Conservation (phyloP, 1,284 basidiomycete species). For the Fomitopsis pinicola region DNA sequence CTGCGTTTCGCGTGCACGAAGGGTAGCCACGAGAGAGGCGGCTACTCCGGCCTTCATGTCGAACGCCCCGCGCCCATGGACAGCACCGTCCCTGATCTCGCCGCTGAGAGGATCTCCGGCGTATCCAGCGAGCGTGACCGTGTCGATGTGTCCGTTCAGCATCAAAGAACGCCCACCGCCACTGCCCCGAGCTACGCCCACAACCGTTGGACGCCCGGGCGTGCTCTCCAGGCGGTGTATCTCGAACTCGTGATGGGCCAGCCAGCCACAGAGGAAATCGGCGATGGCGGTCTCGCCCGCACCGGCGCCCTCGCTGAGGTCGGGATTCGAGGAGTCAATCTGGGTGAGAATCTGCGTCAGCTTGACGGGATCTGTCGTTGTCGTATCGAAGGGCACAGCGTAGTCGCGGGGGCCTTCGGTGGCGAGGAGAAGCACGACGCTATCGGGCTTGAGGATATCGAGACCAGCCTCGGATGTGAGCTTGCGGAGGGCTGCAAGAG, state of each 20-base stretch:
- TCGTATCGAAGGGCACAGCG: conserved; percentile 2
- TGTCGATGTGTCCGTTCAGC: conserved; percentile 11
- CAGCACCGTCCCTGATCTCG: conserved; percentile 3
- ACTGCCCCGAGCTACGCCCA: conserved; percentile 5
- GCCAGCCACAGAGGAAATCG: conserved; percentile 8
- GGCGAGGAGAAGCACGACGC: conserved; percentile 7
- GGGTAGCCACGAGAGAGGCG: conserved; percentile 8
- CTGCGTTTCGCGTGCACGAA: conserved; percentile 1
- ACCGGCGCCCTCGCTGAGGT: conserved; percentile 5
- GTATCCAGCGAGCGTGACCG: conserved; percentile 8
- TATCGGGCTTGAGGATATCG: background rate
- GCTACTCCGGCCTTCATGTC: conserved; percentile 11
- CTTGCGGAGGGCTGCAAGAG: conserved; percentile 6
- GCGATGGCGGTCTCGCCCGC: conserved; percentile 7
- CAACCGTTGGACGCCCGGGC: conserved; percentile 4
- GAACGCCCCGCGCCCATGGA: conserved; percentile 8
- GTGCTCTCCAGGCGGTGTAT: conserved; percentile 5
- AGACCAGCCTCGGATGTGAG: background rate
- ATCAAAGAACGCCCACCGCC: conserved; percentile 6
- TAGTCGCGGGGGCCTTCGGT: conserved; percentile 8
- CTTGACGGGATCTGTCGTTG: conserved; percentile 6
- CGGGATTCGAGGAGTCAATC: conserved; percentile 9
- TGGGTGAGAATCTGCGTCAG: conserved; percentile 10
- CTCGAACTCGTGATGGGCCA: conserved; percentile 8
- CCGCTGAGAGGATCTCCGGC: conserved; percentile 7